Evolutionary conservation across 257 asterid species (phyloP), one percentile per base, ranked within the genome.

Genomic region (Primulina eburnea): DNA sequence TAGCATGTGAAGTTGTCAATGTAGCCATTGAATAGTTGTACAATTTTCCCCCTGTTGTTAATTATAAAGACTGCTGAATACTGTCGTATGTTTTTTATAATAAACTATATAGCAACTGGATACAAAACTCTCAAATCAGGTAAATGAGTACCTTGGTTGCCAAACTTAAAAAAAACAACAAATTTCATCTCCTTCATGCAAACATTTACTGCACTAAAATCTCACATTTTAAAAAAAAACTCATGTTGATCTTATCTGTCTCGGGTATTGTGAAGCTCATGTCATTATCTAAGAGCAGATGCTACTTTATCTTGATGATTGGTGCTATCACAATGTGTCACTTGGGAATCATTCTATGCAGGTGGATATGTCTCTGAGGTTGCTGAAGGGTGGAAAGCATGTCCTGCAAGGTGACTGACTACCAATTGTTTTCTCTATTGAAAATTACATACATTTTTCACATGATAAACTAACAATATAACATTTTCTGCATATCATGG

Each of bases 351-450:
- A 58, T 70, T 79, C 75, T 71, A 60, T 78, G 72, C 86, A 93
- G 99, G 97, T 93, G 76, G 95, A 90, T 71, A 85, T 93, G 96
- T 93, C 99, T 64, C 64, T 90, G 79, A 90, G 82, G 82, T 65
- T 87, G 71, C 81, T 93, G 61, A 85, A 82, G 80, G 87, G 66
- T 65, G 99, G 99, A 78, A 93, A 93, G 64, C 96, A 89, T 84
- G 99, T 93, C 77, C 87, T 93, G 59, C 99, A 93, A 93, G 99
- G 99, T 93, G 78, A 67, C 63, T 83, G 61, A 57, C 32, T 47
- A 2, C 29, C 73, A 68, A 60, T 65, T 16, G 12, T 65, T 60
- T 21, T 72, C 20, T 4, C 7, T 16, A 47, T 47, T 47, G 56
- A 47, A 47, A 47, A 16, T 47, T 16, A 16, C 8, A 5, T 5